Conservation (phyloP, 306 rosid genomes). For the Trichosanthes truncata region DNA sequence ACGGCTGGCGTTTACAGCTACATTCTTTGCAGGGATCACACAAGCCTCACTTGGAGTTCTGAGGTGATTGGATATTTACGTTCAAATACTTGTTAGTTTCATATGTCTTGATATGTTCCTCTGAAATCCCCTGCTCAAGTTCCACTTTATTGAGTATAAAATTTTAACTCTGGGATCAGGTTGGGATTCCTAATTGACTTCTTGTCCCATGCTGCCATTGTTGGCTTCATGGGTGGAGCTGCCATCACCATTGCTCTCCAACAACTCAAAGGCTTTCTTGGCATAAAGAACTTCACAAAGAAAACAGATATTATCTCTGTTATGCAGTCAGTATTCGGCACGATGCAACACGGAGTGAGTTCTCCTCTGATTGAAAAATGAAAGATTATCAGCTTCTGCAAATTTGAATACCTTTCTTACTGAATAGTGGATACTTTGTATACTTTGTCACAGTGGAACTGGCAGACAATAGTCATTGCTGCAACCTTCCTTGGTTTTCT, state of each 20-base stretch:
- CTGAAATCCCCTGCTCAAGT: not conserved
- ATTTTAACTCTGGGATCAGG: constrained; percentile 27
- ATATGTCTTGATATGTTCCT: not conserved
- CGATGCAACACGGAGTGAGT: constrained; percentile 77
- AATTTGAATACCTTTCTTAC: not conserved
- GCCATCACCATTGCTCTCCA: constrained; percentile 96
- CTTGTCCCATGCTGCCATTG: constrained; percentile 94
- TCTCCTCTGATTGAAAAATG: not conserved
- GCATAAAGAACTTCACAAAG: constrained; percentile 60
- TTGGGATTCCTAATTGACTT: constrained; percentile 92
- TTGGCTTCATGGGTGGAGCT: constrained; percentile 98
- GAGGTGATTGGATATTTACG: constrained; percentile 4
- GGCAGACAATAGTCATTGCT: constrained; percentile 80
- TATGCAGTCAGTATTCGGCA: constrained; percentile 38
- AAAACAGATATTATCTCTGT: constrained; percentile 70
- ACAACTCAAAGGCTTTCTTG: constrained; percentile 93
- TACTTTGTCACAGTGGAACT: constrained; percentile 76
- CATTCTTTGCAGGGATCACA: constrained; percentile 27
- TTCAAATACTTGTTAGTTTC: not conserved
- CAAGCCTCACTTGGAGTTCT: constrained; percentile 20
- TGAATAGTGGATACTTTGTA: not conserved
- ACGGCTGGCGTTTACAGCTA: constrained; percentile 27
- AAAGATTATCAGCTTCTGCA: not conserved
- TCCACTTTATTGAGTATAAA: not conserved
- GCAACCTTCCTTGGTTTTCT: constrained; percentile 55